These are phyloP conservation scores for Quercus alba DNA, from an alignment of 306 rosid species.

Conservation along the genomic window DNA sequence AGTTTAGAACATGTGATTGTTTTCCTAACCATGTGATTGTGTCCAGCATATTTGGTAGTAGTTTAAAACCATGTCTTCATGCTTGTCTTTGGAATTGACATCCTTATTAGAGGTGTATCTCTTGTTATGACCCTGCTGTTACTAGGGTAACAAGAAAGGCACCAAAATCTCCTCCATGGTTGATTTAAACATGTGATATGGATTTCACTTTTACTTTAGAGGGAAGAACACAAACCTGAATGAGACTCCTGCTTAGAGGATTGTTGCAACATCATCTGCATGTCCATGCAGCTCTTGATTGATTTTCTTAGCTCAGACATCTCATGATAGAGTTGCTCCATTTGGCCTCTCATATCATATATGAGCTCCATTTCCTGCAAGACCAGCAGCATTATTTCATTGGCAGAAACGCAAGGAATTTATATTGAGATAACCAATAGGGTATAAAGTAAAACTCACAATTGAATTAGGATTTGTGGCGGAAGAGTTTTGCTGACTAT, in stretches of 20 bases:
- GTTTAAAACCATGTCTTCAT: no score
- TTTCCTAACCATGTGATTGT: no score
- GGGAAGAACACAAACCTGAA: conserved; percentile 35
- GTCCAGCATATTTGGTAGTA: no score
- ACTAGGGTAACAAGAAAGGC: background rate
- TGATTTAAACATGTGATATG: background rate
- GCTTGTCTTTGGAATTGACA: no score
- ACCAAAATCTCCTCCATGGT: background rate
- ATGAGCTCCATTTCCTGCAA: conserved; percentile 75
- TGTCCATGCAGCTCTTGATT: conserved; percentile 65
- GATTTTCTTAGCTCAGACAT: conserved; percentile 76
- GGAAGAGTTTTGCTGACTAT: conserved; percentile 30
- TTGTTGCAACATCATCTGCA: conserved; percentile 64
- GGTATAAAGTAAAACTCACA: conserved; percentile 32
- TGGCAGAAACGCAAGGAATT: background rate
- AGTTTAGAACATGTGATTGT: no score
- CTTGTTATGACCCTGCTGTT: background rate
- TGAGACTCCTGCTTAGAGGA: conserved; percentile 53
- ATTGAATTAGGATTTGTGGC: conserved; percentile 38
- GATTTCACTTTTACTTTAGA: background rate
- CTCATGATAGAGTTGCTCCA: conserved; percentile 71
- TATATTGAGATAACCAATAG: background rate
- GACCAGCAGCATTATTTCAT: background rate
- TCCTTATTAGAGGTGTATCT: no score
- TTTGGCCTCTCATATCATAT: conserved; percentile 65